Evolutionary conservation across 1,284 basidiomycete genomes (phyloP).

Genomic region (Amylostereum areolatum): DNA sequence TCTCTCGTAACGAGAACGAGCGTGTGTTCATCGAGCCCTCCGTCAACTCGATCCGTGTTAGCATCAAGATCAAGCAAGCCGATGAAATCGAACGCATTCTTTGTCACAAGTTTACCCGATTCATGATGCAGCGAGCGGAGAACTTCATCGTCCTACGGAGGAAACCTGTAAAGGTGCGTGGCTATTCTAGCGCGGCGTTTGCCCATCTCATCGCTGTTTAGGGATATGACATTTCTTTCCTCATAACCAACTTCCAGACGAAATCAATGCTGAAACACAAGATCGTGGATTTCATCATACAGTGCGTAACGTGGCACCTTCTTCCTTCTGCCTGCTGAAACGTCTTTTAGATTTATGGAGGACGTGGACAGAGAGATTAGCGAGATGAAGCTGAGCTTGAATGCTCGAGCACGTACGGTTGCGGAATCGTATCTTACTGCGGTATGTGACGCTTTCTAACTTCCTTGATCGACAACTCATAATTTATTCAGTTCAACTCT

Average conservation of each 20-base stretch:
- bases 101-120: slow-evolving; percentile 98
- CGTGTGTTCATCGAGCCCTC: slow-evolving; percentile 95
- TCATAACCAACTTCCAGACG: slow-evolving; percentile 95
- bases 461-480: too few relatives aligned
- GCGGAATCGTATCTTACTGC: slow-evolving; percentile 85
- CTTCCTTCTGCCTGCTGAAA: neutral
- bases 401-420: slow-evolving; percentile 94
- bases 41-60: slow-evolving; percentile 94
- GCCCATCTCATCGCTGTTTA: slow-evolving; percentile 24
- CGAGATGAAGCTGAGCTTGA: slow-evolving; percentile 87
- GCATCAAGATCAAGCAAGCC: slow-evolving; percentile 98
- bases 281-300: slow-evolving; percentile 99
- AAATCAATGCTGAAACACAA: slow-evolving; percentile 99
- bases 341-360: slow-evolving; percentile 81
- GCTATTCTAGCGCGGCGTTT: slow-evolving; percentile 1
- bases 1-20: slow-evolving; percentile 96
- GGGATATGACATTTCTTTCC: slow-evolving; percentile 98
- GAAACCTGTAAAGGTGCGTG: slow-evolving; percentile 83
- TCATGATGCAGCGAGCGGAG: slow-evolving; percentile 98
- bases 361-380: slow-evolving; percentile 93
- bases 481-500: too few relatives aligned
- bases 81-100: slow-evolving; percentile 98
- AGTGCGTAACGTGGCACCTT: slow-evolving; percentile 42
- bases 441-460: slow-evolving; percentile 36
- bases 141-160: slow-evolving; percentile 93